phyloP scores from a whole-genome alignment of 768 basidiomycete genomes.

The Sarcodon aspratus region DNA sequence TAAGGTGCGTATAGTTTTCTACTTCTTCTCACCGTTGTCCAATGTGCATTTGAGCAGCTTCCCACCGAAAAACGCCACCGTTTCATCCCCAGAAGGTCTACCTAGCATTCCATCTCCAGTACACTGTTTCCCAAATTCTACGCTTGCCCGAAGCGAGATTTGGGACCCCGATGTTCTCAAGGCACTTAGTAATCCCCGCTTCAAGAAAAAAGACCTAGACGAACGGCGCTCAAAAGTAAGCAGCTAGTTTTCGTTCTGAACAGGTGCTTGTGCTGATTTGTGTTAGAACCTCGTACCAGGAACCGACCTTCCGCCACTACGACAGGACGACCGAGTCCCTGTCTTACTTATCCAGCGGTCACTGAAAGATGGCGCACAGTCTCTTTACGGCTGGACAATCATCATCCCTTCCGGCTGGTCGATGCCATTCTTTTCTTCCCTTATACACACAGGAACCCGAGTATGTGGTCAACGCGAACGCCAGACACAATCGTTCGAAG shows the following conservation, averaged over 20 bases:
- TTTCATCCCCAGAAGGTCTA: slow-evolving; percentile 16
- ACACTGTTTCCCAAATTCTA: slow-evolving; percentile 40
- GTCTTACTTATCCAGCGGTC: slow-evolving; percentile 77
- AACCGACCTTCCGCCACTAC: slow-evolving; percentile 47
- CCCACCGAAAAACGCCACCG: slow-evolving; percentile 68
- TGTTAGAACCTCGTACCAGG: slow-evolving; percentile 70
- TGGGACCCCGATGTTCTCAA: slow-evolving; percentile 57
- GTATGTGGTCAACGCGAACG: slow-evolving; percentile 81
- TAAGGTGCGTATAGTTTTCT: slow-evolving; percentile 44
- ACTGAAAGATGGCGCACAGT: slow-evolving; percentile 7
- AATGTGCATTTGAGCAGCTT: slow-evolving; percentile 38
- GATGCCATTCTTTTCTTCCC: slow-evolving; percentile 80
- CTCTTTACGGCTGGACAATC: slow-evolving; percentile 79
- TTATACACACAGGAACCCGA: slow-evolving; percentile 74
- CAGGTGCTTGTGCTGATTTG: neutral
- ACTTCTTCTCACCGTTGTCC: neutral
- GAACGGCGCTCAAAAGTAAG: slow-evolving; percentile 63
- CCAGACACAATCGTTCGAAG: slow-evolving; percentile 73
- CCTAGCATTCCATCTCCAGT: slow-evolving; percentile 16
- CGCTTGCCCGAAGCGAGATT: slow-evolving; percentile 54
- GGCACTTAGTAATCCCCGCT: slow-evolving; percentile 47
- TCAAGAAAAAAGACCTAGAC: slow-evolving; percentile 80
- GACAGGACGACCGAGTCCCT: slow-evolving; percentile 77
- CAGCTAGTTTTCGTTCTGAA: neutral
- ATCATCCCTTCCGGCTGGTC: slow-evolving; percentile 83